Evolutionary conservation across 768 basidiomycete genomes (phyloP).

Genomic region (Lentinula lateritia): DNA sequence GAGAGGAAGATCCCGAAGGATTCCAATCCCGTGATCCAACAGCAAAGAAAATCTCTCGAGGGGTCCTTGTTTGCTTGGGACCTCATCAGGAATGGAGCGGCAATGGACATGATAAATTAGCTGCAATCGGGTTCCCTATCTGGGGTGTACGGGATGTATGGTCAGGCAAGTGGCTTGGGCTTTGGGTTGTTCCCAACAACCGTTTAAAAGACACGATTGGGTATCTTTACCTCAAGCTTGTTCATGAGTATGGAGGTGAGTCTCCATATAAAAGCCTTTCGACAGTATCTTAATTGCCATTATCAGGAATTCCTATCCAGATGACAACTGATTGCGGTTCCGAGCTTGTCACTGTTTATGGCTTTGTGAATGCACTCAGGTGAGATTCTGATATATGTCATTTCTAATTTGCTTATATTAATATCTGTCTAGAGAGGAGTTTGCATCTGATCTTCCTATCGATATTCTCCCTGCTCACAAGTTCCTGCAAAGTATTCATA

Average conservation of each 20-base stretch:
- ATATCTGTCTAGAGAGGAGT: slow-evolving; percentile 14
- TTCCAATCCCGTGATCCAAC: slow-evolving; percentile 19
- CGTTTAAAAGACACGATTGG: slow-evolving; percentile 15
- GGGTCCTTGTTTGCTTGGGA: slow-evolving; percentile 15
- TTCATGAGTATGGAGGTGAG: slow-evolving; percentile 16
- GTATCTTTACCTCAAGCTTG: slow-evolving; percentile 20
- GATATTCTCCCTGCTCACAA: slow-evolving; percentile 20
- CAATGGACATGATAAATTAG: slow-evolving; percentile 30
- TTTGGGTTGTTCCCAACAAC: slow-evolving; percentile 28
- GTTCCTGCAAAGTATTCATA: slow-evolving; percentile 21
- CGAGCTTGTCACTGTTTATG: slow-evolving; percentile 22
- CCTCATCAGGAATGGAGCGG: slow-evolving; percentile 25
- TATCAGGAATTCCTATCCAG: slow-evolving; percentile 26
- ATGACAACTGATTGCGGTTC: slow-evolving; percentile 25
- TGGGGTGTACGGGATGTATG: slow-evolving; percentile 22
- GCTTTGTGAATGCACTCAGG: slow-evolving; percentile 21
- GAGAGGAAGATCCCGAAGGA: slow-evolving; percentile 15
- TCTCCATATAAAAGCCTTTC: not conserved
- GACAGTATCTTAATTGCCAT: not conserved
- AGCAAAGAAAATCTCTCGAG: slow-evolving; percentile 18
- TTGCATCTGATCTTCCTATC: slow-evolving; percentile 11
- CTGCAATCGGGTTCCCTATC: slow-evolving; percentile 23
- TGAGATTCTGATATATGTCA: not conserved
- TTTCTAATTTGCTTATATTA: not conserved
- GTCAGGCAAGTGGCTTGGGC: slow-evolving; percentile 20